Conservation (phyloP, 1,284 basidiomycete species). For the Marasmius tenuissimus region DNA sequence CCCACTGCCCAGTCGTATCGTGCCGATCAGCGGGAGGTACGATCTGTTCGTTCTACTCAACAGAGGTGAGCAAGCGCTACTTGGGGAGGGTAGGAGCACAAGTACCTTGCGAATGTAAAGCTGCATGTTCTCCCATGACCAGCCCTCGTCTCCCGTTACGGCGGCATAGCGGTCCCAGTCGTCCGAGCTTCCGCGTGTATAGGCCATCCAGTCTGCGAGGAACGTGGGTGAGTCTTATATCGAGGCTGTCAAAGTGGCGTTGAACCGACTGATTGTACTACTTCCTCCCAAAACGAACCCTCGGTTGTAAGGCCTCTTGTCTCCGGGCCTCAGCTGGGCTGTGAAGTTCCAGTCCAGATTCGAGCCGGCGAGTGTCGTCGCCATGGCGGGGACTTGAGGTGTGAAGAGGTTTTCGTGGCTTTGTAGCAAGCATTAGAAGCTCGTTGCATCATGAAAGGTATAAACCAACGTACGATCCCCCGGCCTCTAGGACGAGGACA, state of each 20-base stretch:
- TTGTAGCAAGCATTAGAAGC: not conserved
- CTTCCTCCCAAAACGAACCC: slow-evolving; percentile 30
- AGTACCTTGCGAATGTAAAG: slow-evolving; percentile 30
- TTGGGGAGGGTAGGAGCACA: not conserved
- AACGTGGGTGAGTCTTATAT: not conserved
- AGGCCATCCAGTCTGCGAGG: slow-evolving; percentile 34
- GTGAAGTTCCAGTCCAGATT: slow-evolving; percentile 27
- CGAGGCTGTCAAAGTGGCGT: not conserved
- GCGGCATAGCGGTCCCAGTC: slow-evolving; percentile 38
- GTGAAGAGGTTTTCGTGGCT: not conserved
- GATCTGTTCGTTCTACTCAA: slow-evolving; percentile 23
- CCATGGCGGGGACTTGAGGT: not conserved
- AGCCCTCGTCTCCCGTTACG: slow-evolving; percentile 35
- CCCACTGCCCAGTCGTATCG: slow-evolving; percentile 17
- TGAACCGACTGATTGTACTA: slow-evolving; percentile 30
- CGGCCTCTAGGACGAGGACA: not conserved
- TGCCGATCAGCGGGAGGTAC: slow-evolving; percentile 23
- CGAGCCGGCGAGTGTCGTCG: not conserved
- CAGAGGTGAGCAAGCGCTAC: not conserved
- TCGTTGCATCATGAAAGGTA: not conserved
- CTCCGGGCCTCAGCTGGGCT: slow-evolving; percentile 22
- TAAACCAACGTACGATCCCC: not conserved
- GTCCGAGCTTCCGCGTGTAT: slow-evolving; percentile 37
- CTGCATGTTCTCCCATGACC: slow-evolving; percentile 38
- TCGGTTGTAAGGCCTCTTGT: slow-evolving; percentile 19